Conservation (phyloP, 345 rosid species). For the Moricandia arvensis region DNA sequence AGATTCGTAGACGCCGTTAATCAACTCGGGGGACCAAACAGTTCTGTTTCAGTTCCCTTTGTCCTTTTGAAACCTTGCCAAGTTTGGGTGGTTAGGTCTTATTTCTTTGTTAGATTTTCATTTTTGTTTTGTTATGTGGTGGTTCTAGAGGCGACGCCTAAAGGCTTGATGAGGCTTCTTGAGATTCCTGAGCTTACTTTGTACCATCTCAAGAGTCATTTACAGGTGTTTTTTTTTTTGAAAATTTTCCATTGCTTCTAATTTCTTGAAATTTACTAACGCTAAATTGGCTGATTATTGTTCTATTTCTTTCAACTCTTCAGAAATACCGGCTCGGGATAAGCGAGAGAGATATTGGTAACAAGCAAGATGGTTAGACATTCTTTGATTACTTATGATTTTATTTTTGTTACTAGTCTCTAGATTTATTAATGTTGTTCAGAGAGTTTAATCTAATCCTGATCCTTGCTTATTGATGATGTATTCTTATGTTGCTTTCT, state of each 20-base stretch:
- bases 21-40: constrained; percentile 7
- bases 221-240: neutral
- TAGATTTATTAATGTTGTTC: too few relatives aligned
- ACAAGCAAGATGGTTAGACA: neutral
- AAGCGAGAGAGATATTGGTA: neutral
- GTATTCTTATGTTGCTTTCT: neutral
- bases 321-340: neutral
- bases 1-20: constrained; percentile 6
- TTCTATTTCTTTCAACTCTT: neutral
- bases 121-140: neutral
- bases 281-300: neutral
- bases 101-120: neutral
- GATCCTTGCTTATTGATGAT: neutral
- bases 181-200: constrained; percentile 75
- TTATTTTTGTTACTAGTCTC: neutral
- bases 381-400: neutral
- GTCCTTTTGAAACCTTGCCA: neutral
- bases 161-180: constrained; percentile 64
- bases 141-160: neutral
- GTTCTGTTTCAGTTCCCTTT: neutral
- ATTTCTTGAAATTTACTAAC: neutral
- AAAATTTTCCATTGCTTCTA: neutral
- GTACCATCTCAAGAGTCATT: constrained; percentile 3
- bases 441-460: neutral
- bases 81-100: neutral